Evolutionary conservation across 2,329 filamentous ascomycete genomes (phyloP).

Genomic region (Arachnomyces sp.): DNA sequence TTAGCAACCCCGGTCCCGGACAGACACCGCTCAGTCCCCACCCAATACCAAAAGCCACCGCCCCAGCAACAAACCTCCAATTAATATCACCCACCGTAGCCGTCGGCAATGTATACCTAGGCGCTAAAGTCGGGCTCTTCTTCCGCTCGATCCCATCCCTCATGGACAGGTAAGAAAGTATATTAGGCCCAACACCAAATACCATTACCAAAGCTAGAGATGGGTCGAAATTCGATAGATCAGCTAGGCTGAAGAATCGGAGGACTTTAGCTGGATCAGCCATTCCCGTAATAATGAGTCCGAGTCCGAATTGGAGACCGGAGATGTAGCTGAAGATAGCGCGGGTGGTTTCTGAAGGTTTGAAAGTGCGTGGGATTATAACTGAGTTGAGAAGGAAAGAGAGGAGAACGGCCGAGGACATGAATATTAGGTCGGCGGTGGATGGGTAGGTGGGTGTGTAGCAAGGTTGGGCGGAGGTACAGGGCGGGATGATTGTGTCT

Average conservation of each 20-base stretch:
- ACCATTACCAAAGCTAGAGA: constrained; percentile 43
- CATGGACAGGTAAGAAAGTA: constrained; percentile 27
- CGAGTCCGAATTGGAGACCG: constrained; percentile 45
- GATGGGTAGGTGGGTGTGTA: constrained; percentile 41
- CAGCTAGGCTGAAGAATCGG: constrained; percentile 42
- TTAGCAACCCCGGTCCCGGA: constrained; percentile 45
- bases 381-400: constrained; percentile 25
- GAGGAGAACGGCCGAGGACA: constrained; percentile 25
- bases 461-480: constrained; percentile 34
- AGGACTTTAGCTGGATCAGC: constrained; percentile 43
- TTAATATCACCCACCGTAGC: constrained; percentile 42
- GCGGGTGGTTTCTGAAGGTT: constrained; percentile 23
- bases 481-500: constrained; percentile 34
- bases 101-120: constrained; percentile 37
- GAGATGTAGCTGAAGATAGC: constrained; percentile 37
- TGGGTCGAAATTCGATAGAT: constrained; percentile 42
- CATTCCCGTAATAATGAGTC: constrained; percentile 47
- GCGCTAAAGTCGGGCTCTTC: constrained; percentile 34
- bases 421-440: constrained; percentile 24
- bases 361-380: constrained; percentile 24
- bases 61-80: constrained; percentile 41
- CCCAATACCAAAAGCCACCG: constrained; percentile 42
- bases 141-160: constrained; percentile 18
- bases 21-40: constrained; percentile 48
- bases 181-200: constrained; percentile 43